Base-by-base conservation (phyloP, 768 basidiomycete genomes). In the Baorangia bicolor region DNA sequence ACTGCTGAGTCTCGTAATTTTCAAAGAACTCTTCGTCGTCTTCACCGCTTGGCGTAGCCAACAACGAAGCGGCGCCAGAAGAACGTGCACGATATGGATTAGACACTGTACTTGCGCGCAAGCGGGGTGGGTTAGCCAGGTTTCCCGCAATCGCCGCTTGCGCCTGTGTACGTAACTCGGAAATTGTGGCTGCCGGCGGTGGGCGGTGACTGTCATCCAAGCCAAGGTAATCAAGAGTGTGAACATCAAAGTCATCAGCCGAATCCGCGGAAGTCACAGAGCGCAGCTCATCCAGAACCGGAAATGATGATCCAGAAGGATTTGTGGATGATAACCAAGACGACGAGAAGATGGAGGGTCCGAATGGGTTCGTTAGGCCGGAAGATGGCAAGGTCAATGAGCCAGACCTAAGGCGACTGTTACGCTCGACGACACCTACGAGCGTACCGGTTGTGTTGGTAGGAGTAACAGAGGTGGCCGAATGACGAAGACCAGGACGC, bases 201-300 rank as follows among this genome's bases (percentile, higher is more conserved):
- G 83, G 84, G 49, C 87, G 82, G 61, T 82, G 78, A 53, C 78
- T 75, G 59, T 93, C 95, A 64, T 94, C 96, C 64, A 98, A 80
- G 41, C 96, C 96, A 47, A 98, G 89, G 72, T 98, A 98, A 73
- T 97, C 95, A 57, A 98, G 82, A 27, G 96, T 98, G 67, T 94
- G 92, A 42, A 94, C 90, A 64, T 94, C 90, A 70, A 92, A 91
- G 47, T 93, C 89, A 51, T 97, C 95, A 23, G 82, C 78, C 20
- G 88, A 88, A 68, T 92, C 90, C 59, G 84, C 83, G 41, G 90
- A 92, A 28, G 84, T 82, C 42, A 88, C 86, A 43, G 90, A 90
- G 59, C 88, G 88, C 64, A 91, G 73, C 71, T 94, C 92, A 55
- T 93, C 92, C 64, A 92, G 76, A 62, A 83, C 79, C 34, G 85